phyloP scores from a whole-genome alignment of 78 protist genomes.

The Dictyostelium capitatum region DNA sequence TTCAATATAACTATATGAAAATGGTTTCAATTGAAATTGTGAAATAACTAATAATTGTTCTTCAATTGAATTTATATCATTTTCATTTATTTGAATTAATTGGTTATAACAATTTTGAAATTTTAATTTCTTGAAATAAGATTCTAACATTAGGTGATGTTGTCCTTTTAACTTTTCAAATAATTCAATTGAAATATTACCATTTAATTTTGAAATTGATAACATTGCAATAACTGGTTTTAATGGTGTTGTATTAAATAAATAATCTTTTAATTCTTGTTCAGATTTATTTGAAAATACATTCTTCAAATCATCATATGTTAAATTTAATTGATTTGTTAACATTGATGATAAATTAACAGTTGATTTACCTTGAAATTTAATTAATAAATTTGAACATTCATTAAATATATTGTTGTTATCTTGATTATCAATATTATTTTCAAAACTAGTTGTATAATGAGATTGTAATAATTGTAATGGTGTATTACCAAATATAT shows the following conservation, averaged over 20 bases:
- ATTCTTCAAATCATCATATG: background rate
- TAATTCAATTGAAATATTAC: background rate
- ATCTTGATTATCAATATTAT: background rate
- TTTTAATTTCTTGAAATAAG: constrained; percentile 11
- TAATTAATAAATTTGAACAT: background rate
- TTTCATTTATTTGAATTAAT: background rate
- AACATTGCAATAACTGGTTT: constrained; percentile 13
- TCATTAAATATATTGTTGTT: background rate
- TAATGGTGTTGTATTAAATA: background rate
- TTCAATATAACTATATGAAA: background rate
- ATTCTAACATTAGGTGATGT: constrained; percentile 17
- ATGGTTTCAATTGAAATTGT: constrained; percentile 16
- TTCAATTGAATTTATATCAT: background rate
- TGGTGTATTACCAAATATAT: constrained; percentile 25
- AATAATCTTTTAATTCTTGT: background rate
- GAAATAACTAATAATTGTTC: background rate
- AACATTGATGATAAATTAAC: background rate
- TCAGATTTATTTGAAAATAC: background rate
- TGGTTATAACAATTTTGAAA: background rate
- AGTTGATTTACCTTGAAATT: background rate
- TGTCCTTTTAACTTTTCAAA: constrained; percentile 21
- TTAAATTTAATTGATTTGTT: background rate
- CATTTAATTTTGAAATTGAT: background rate
- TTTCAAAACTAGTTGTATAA: background rate
- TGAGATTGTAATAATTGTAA: background rate